Base-by-base conservation (phyloP, 352 stramenopile species). In the Globisporangium nodosum region DNA sequence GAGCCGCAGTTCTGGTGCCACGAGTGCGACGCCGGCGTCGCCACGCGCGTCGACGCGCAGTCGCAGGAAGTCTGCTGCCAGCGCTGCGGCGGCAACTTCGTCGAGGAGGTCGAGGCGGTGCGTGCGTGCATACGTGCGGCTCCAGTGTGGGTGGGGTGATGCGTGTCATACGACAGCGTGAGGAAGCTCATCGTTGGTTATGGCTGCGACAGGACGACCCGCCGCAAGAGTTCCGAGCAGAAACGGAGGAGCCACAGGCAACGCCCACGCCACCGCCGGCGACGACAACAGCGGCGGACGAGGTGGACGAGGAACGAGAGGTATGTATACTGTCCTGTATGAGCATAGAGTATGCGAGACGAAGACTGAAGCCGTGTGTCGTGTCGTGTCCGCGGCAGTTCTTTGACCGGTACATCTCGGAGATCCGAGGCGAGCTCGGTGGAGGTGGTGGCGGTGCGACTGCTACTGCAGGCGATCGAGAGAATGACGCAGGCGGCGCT, bases 21-120 rank as follows among this genome's bases (percentile, higher is more conserved):
- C 73, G 75, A 88, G 71, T 95, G 85, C 66, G 54, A 65, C 24
- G 57, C 42, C 18, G 65, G 68, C 61, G 81, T 95, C 27, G 54
- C 58, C 15, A 92, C 83, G 53, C 61, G 61, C 42, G 65, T 90
- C 21, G 81, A 93, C 56, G 74, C 65, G 11, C 66, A 68, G 55
- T 79, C 65, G 18, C 71, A 80, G 33, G 85, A 95, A 53, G 69
- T 95, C 13, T 88, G 76, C 61, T 95, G 85, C 56, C 67, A 73
- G 21, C 54, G 60, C 54, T 95, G 85, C 69, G 70, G 71, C 37
- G 73, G 85, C 40, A 90, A 90, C 70, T 95, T 95, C 65, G 85
- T 95, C 47, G 85, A 95, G 61, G 80, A 93, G 64, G 72, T 95
- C 53, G 83, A 95, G 59, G 69, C 75, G 58, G 85, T 89, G 39